Base-by-base conservation (phyloP, 1,284 basidiomycete genomes). In the Heterobasidion irregulare region DNA sequence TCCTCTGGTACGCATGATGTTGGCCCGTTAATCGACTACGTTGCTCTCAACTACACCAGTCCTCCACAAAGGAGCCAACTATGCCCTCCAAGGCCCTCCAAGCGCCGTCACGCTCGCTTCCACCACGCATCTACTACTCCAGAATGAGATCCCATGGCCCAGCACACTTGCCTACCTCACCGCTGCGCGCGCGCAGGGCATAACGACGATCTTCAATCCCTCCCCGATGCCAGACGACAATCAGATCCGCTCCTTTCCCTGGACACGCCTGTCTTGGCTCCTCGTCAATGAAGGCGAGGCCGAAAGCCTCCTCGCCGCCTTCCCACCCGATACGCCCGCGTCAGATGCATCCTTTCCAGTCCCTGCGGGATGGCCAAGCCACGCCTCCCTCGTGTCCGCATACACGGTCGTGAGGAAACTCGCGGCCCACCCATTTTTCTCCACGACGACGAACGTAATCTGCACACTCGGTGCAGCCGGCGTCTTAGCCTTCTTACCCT, bases 61-160 rank as follows among this genome's bases (percentile, higher is more conserved):
- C 43, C 69, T 83, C 1, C 79, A 75, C 60, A 75, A 78, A 48
- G 80, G 80, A 2, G 79, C 80, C 2, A 83, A 83, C 61, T 74
- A 74, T 61, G 72, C 72, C 56, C 58, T 65, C 18, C 54, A 72
- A 9, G 69, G 58, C 26, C 18, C 70, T 61, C 59, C 53, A 34
- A n/a, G 54, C 8, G 56, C 12, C 2, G 10, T 7, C 18, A 6
- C 18, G 5, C 57, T 65, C 68, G 1, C 58, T 60, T 26, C 64
- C 65, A 47, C 58, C 35, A 77, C 75, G 0, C 77, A 81, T 61
- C 62, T 82, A 8, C 70, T 82, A 8, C 63, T 83, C 1, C 80
- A 83, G 60, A 83, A 83, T 61, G 81, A 83, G 61, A 79, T 82
- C n/a, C 72, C 72, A 2, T 63, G 73, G 52, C 53, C 59, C 6